Percentiles rank a stretch among this genome's conserved stretches.
These are phyloP conservation scores for Xylaria grammica DNA, from an alignment of 495 filamentous ascomycete genomes.

Conservation along the genomic window DNA sequence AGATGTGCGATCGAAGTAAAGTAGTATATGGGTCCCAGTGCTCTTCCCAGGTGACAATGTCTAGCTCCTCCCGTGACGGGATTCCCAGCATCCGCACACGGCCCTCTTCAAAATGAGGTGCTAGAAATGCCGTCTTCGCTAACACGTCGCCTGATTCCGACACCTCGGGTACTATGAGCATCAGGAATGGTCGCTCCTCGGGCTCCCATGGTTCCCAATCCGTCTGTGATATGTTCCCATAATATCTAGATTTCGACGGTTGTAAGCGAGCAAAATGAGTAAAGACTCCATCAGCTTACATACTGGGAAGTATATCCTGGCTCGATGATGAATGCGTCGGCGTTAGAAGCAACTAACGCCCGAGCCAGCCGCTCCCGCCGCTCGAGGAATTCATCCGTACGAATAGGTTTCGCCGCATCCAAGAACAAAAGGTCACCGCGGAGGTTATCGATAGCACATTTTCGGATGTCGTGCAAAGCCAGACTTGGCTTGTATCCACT, in stretches of 20 bases:
- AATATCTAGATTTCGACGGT: slow-evolving; percentile 41
- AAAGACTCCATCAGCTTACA: background rate
- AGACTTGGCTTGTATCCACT: background rate
- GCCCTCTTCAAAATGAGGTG: slow-evolving; percentile 59
- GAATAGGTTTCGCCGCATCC: slow-evolving; percentile 46
- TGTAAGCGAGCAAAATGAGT: background rate
- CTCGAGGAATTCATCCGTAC: slow-evolving; percentile 47
- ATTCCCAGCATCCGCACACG: slow-evolving; percentile 57
- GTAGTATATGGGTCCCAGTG: slow-evolving; percentile 62
- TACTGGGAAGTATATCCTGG: slow-evolving; percentile 62
- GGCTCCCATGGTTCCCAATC: slow-evolving; percentile 67
- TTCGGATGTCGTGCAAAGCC: slow-evolving; percentile 37
- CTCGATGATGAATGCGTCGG: slow-evolving; percentile 59
- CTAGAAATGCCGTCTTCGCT: slow-evolving; percentile 56
- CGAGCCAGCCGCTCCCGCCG: slow-evolving; percentile 53
- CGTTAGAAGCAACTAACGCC: slow-evolving; percentile 48
- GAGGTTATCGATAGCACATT: slow-evolving; percentile 53
- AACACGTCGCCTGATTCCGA: slow-evolving; percentile 42
- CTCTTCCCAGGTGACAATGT: slow-evolving; percentile 60
- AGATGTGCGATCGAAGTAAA: slow-evolving; percentile 41
- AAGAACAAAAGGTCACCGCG: slow-evolving; percentile 52
- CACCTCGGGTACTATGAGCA: slow-evolving; percentile 52
- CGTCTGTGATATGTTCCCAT: slow-evolving; percentile 57
- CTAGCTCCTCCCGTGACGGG: slow-evolving; percentile 49
- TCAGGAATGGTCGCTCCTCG: slow-evolving; percentile 62